Base-by-base conservation (phyloP, 345 rosid species). In the Eucalyptus lansdowneana region DNA sequence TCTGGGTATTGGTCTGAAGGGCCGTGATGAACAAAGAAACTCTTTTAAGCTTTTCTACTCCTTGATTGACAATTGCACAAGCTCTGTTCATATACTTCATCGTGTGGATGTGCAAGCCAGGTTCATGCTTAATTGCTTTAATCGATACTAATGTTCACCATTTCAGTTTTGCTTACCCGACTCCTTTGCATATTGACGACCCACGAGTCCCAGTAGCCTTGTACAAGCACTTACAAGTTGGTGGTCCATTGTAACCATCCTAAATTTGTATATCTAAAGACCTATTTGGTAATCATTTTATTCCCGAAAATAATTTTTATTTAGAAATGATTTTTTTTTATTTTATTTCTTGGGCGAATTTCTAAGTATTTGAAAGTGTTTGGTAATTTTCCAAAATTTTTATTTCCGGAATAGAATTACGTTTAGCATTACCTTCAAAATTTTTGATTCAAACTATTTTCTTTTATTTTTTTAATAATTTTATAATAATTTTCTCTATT, bases 321-420 rank as follows among this genome's bases (percentile, higher is more conserved):
- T 19, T 8, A 53, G 2, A 53, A 53, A 53, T 8, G 1, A 21
- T 53, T 53, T 0, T 53, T 53, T 53, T 53, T 53, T 21, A 8
- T 21, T 53, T 1, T 53, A 19, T 21, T 53, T 0, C 0, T 0
- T 8, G 0, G 0, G 24, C 1, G 5, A 21, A 53, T 53, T 53
- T 53, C 2, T 21, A 53, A 53, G 1, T 2, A 21, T 53, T 53
- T 53, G 25, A 53, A 53, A 53, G 5, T 21, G 5, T 21, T 8
- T 21, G 11, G 0, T 1, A 53, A 53, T 53, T 19, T 53, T 53
- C 1, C 2, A 53, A 19, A 21, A 53, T 53, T 21, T 21, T 0
- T 53, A 21, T 53, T 53, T 2, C 0, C 2, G 2, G 2, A 8
- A 53, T 19, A 53, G 0, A 53, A 53, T 19, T 53, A 53, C 25